These are phyloP conservation scores for Trametes meyenii DNA, from an alignment of 768 basidiomycete genomes.

Conservation along the genomic window DNA sequence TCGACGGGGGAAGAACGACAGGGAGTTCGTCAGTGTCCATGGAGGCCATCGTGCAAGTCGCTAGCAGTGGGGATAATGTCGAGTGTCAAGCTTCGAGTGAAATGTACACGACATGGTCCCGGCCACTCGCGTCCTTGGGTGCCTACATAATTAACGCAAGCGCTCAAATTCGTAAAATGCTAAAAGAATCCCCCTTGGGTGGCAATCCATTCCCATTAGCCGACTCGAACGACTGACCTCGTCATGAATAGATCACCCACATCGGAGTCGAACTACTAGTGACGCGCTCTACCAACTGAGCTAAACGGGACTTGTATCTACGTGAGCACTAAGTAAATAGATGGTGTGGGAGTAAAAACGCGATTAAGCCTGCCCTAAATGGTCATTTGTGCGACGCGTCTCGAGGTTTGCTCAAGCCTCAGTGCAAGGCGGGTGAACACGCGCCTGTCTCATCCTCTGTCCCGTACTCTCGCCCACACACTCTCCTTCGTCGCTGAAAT, in stretches of 20 bases:
- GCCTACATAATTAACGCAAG: too few relatives aligned
- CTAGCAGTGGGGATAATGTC: background rate
- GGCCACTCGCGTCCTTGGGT: background rate
- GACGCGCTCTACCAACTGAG: conserved; percentile 63
- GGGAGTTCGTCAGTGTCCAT: conserved; percentile 83
- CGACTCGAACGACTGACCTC: conserved; percentile 71
- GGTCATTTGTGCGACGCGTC: conserved; percentile 20
- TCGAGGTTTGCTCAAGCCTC: conserved; percentile 3
- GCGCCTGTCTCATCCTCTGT: conserved; percentile 6
- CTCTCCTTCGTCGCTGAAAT: conserved; percentile 41
- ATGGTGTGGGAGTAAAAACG: conserved; percentile 7
- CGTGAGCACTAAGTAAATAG: background rate
- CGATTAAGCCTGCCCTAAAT: conserved; percentile 29
- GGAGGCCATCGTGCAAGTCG: conserved; percentile 43
- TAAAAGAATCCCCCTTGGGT: too few relatives aligned
- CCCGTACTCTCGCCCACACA: background rate
- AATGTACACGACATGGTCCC: background rate
- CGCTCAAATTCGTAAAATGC: too few relatives aligned
- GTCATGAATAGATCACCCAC: conserved; percentile 41
- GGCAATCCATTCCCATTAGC: conserved; percentile 44
- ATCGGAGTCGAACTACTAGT: conserved; percentile 46
- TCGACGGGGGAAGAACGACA: conserved; percentile 66
- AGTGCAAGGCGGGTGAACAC: background rate
- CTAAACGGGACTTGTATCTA: conserved; percentile 34
- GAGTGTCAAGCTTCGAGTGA: background rate